Evolutionary conservation across 2,329 filamentous ascomycete genomes (phyloP), one percentile per base, ranked within the genome.

Genomic region (Aspergillus latus): DNA sequence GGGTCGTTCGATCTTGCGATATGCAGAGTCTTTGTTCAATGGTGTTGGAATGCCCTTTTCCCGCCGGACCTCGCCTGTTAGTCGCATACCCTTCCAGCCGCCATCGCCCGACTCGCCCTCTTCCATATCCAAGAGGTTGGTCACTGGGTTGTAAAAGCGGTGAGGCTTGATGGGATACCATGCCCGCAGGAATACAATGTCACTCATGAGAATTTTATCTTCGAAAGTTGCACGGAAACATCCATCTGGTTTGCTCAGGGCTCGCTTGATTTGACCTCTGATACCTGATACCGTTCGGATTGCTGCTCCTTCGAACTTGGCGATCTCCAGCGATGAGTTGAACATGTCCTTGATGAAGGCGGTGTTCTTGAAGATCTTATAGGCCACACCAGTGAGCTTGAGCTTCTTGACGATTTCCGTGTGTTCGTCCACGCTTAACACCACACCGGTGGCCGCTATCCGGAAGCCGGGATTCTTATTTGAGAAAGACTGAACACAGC

Each of bases 261-360:
- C 93, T 59, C 92, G 88, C 80, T 99, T 99, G 83, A 99, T 97
- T 75, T 99, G 94, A 59, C 94, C 94, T 42, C 94, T 85, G 59
- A 99, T 87, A 51, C 95, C 95, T 1, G 92, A 97, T 26, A 99
- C 95, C 0, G 95, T 99, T 70, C 92, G 91, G 77, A 99, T 93
- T 54, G 90, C 87, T 8, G 94, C 94, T 56, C 94, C 94, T 78
- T 99, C 94, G 69, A 99, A 99, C 72, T 97, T 99, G 68, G 94
- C 93, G 62, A 99, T 94, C 72, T 99, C 94, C 42, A 99, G 86
- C 0, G 91, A 83, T 0, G 88, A 88, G 70, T 85, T 92, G 82
- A 99, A 99, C 94, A 99, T 99, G 77, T 96, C 91, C 74, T 94
- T 95, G 78, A 99, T 92, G 72, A 99, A 99, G 40, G 94, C 92